These are phyloP conservation scores for Apiospora rasikravindrae DNA, from an alignment of 2,329 filamentous ascomycete species.

Conservation along the genomic window DNA sequence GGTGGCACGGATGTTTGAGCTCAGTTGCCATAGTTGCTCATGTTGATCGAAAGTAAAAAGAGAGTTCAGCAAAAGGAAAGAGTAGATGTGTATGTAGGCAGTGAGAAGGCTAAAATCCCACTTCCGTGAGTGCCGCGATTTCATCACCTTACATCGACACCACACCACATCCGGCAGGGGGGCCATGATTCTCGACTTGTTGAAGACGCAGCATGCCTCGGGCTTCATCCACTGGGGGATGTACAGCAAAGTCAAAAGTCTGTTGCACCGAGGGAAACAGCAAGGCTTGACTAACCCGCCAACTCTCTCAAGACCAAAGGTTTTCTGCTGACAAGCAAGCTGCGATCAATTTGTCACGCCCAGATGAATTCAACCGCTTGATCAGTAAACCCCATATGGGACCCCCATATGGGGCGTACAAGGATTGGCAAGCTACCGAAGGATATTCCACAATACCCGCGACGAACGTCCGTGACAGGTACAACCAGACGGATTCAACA, in stretches of 20 bases:
- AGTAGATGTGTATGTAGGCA: neutral
- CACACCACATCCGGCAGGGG: neutral
- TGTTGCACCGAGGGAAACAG: neutral
- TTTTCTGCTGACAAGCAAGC: constrained; percentile 1
- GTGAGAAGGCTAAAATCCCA: neutral
- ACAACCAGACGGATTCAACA: neutral
- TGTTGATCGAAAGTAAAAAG: neutral
- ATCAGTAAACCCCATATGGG: neutral
- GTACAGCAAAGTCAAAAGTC: neutral
- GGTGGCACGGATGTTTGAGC: neutral
- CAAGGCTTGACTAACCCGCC: neutral
- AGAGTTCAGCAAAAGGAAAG: neutral
- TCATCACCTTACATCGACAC: neutral
- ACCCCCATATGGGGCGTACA: neutral
- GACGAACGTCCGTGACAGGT: constrained; percentile 1
- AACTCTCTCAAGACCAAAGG: neutral
- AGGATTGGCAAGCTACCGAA: neutral
- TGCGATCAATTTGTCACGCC: neutral
- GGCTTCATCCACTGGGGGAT: neutral
- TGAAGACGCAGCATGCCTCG: neutral
- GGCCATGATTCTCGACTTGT: neutral
- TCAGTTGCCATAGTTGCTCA: neutral
- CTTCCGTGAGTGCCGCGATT: constrained; percentile 4
- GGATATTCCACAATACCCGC: neutral
- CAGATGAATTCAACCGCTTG: neutral